Conservation (phyloP, 192 early-diverging fungal species). For the Kappamyces sp. region DNA sequence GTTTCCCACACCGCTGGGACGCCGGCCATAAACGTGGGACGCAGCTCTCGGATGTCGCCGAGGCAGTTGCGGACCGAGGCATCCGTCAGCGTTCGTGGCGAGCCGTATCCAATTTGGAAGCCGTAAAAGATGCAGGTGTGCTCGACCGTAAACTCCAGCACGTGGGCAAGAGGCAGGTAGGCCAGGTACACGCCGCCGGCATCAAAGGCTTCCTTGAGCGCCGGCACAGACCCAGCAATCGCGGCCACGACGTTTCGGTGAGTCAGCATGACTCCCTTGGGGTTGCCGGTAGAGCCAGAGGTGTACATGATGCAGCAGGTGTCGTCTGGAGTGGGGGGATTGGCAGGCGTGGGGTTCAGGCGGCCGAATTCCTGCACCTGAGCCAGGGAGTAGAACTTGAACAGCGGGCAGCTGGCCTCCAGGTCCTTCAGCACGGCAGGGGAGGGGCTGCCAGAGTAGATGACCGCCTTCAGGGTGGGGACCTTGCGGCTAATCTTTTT, state of each 20-base stretch:
- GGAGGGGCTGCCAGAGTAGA: conserved; percentile 63
- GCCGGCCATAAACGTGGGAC: conserved; percentile 61
- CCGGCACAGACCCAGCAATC: background rate
- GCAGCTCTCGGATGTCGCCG: conserved; percentile 63
- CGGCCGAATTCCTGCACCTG: conserved; percentile 59
- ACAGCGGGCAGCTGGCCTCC: conserved; percentile 7
- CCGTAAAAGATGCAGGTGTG: conserved; percentile 34
- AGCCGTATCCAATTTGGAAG: conserved; percentile 53
- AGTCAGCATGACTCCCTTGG: conserved; percentile 82
- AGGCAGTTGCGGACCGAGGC: conserved; percentile 53
- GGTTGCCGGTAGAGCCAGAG: conserved; percentile 73
- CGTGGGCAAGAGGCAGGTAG: conserved; percentile 84
- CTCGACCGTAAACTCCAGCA: conserved; percentile 84
- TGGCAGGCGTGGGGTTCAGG: conserved; percentile 52
- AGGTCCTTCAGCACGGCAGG: conserved; percentile 2
- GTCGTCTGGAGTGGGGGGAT: conserved; percentile 62
- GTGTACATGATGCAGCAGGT: conserved; percentile 76
- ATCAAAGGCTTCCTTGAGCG: background rate
- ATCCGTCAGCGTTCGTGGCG: conserved; percentile 61
- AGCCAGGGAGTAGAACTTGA: conserved; percentile 55
- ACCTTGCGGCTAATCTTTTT: conserved; percentile 52
- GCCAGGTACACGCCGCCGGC: conserved; percentile 48
- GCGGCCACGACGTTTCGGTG: conserved; percentile 78
- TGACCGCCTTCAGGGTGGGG: conserved; percentile 55
- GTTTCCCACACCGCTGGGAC: conserved; percentile 72